Conservation (phyloP, 1,284 basidiomycete genomes). For the Lentinula novae-zelandiae region DNA sequence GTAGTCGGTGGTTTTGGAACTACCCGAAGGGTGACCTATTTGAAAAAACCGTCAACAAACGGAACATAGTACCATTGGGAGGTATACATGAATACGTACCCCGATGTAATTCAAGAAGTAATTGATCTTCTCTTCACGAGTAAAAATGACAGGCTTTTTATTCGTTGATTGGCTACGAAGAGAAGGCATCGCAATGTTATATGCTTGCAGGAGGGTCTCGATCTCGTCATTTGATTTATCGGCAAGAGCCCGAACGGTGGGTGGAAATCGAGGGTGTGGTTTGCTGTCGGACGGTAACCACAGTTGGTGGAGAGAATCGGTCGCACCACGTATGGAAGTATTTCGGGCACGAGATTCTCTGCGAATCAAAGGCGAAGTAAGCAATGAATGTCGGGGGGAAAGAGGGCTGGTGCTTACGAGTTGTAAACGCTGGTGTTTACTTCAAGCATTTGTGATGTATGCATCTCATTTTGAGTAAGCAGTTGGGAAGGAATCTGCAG, state of each 20-base stretch:
- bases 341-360: not conserved
- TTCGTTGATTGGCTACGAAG: not conserved
- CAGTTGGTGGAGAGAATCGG: not conserved
- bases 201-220: not conserved
- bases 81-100: not conserved
- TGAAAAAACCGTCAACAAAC: not conserved
- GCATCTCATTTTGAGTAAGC: not conserved
- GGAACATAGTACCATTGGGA: not conserved
- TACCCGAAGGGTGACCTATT: not conserved
- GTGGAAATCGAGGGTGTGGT: not conserved
- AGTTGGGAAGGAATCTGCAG: not conserved
- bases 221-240: not conserved
- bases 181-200: not conserved
- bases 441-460: not conserved
- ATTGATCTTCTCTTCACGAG: slow-evolving; percentile 1
- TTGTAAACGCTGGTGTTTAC: not conserved
- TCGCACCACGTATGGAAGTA: not conserved
- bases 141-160: not conserved
- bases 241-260: not conserved
- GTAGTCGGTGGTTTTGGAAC: not conserved
- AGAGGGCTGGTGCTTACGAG: not conserved
- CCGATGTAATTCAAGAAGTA: slow-evolving; percentile 1
- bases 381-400: not conserved
- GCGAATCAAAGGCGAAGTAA: not conserved
- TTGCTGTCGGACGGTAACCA: not conserved